Evolutionary conservation across 352 stramenopile species (phyloP).

Genomic region (Thalassiosira hispida): DNA sequence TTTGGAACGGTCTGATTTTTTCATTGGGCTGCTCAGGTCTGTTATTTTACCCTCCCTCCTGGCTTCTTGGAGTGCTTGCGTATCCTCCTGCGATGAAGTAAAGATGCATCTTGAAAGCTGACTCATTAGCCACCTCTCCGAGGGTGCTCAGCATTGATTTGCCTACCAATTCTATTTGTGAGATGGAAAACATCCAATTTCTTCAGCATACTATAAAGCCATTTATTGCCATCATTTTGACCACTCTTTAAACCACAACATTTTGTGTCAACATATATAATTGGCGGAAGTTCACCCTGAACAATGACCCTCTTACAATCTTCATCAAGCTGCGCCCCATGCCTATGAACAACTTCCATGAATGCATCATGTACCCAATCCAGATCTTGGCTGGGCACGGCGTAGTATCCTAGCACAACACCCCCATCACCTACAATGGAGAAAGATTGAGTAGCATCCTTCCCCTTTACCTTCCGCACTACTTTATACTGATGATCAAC

Average conservation of each 20-base stretch:
- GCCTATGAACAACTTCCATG: constrained; percentile 17
- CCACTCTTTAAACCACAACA: not conserved
- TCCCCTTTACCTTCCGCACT: not conserved
- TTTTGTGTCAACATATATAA: constrained; percentile 11
- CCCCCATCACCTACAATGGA: constrained; percentile 5
- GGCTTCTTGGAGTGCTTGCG: not conserved
- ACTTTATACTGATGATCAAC: constrained; percentile 24
- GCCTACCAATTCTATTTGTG: constrained; percentile 13
- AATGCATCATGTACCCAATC: not conserved
- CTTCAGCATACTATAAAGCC: constrained; percentile 6
- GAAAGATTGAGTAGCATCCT: constrained; percentile 5
- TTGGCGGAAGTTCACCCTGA: not conserved
- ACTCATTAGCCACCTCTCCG: not conserved
- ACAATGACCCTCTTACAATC: not conserved
- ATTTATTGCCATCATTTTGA: not conserved
- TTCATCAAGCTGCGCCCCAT: constrained; percentile 8
- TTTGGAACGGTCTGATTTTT: too few relatives aligned
- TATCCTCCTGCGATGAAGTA: not conserved
- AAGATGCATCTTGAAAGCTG: not conserved
- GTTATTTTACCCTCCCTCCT: not conserved
- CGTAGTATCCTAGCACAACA: constrained; percentile 19
- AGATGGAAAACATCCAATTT: constrained; percentile 20
- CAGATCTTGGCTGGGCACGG: not conserved
- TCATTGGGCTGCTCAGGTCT: too few relatives aligned
- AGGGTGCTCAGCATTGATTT: constrained; percentile 16